Evolutionary conservation across 768 basidiomycete species (phyloP), one percentile per base, ranked within the genome.

Genomic region (Stropharia rugosoannulata): DNA sequence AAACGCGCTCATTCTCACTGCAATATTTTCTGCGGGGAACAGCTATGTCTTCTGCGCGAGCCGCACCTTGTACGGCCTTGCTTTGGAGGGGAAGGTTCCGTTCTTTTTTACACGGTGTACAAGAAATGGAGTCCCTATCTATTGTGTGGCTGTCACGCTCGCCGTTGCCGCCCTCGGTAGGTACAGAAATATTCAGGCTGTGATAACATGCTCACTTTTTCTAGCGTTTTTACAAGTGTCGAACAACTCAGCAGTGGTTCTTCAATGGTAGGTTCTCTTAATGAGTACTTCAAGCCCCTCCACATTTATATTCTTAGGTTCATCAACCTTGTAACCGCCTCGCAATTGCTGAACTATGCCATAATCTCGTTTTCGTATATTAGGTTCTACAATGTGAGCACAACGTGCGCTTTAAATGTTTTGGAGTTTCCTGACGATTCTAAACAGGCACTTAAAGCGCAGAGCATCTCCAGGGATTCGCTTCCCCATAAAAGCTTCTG

Each of bases 21-120:
- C 82, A 29, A 80, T 87, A 1, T 89, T 88, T 69, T 89, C 87
- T 39, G 86, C 88, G 16, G 85, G 84, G 43, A 90, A 89, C 59
- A 83, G 84, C 38, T 87, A 82, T 70, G 73, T 86, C 5, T 89
- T 81, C 68, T 82, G 82, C 58, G 77, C 83, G 1, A 81, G 79
- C 29, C 73, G 83, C 10, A 80, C 80, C 1, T 62, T 83, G 11
- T 77, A 75, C 42, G 82, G 82, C 0, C 67, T 87, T 19, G 85
- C 85, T 19, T 73, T 87, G 38, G 81, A 84, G 59, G 80, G 83
- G 9, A 85, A 85, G 65, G 78, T 79, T 13, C 86, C 86, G 0
- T 70, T 61, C 35, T 62, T 82, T 56, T 75, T 89, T 63, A 74
- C 75, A 36, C 74, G 72, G 39, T 83, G 85, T 63, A 84, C 80